Percentiles rank a stretch among this genome's conserved stretches.
phyloP scores from a whole-genome alignment of 306 rosid genomes.

The Prunus padus region DNA sequence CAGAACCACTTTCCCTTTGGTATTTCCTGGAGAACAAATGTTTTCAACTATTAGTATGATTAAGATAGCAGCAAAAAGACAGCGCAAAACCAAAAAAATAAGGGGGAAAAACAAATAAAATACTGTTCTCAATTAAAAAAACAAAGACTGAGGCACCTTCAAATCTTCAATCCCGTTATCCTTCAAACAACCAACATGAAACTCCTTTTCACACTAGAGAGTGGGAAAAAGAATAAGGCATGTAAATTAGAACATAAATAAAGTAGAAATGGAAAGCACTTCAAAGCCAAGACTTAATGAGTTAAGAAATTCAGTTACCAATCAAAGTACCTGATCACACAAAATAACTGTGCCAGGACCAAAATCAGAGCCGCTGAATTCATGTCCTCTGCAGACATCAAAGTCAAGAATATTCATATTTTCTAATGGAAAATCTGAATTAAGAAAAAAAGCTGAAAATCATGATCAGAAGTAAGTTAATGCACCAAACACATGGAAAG shows the following conservation, averaged over 20 bases:
- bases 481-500: neutral
- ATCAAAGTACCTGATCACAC: conserved; percentile 74
- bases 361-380: conserved; percentile 52
- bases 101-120: neutral
- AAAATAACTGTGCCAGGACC: conserved; percentile 70
- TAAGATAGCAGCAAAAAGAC: neutral
- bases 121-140: neutral
- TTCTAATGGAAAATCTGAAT: neutral
- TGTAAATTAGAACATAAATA: neutral
- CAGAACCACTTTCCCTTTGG: conserved; percentile 83
- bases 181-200: conserved; percentile 76
- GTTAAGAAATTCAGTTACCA: neutral
- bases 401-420: conserved; percentile 12
- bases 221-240: neutral
- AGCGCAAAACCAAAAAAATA: neutral
- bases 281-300: conserved; percentile 9
- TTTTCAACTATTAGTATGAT: neutral
- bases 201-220: conserved; percentile 78
- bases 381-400: conserved; percentile 48
- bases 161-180: conserved; percentile 55
- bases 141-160: conserved; percentile 41
- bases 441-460: neutral
- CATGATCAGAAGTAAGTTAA: neutral
- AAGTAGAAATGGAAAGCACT: neutral
- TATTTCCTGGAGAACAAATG: conserved; percentile 50